These are phyloP conservation scores for Aspergillus sparsus DNA, from an alignment of 495 filamentous ascomycete genomes.

Conservation along the genomic window DNA sequence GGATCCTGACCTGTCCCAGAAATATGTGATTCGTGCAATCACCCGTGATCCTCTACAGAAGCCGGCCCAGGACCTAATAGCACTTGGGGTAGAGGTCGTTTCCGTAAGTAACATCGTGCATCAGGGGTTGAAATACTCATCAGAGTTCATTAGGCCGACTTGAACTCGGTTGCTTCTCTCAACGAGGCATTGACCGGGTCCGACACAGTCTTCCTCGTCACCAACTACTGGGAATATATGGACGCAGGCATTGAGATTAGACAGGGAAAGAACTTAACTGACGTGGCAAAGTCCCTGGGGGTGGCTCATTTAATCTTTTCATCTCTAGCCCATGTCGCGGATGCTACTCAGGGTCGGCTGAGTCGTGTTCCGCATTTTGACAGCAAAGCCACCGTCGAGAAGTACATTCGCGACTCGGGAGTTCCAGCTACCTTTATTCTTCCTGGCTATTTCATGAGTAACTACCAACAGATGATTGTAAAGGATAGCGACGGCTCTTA, in stretches of 20 bases:
- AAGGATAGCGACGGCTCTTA: slow-evolving; percentile 21
- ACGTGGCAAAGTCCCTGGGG: slow-evolving; percentile 36
- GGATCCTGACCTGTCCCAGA: slow-evolving; percentile 43
- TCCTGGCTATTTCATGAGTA: slow-evolving; percentile 62
- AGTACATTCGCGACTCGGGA: slow-evolving; percentile 53
- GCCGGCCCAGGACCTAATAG: slow-evolving; percentile 23
- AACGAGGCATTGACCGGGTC: slow-evolving; percentile 37
- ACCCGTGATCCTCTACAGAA: slow-evolving; percentile 50
- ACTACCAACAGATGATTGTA: slow-evolving; percentile 28
- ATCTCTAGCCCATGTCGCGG: slow-evolving; percentile 32
- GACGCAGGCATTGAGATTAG: slow-evolving; percentile 38
- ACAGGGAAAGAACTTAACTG: slow-evolving; percentile 60
- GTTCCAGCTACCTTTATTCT: slow-evolving; percentile 58
- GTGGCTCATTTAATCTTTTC: slow-evolving; percentile 37
- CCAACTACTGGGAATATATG: slow-evolving; percentile 30
- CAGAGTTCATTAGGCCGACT: slow-evolving; percentile 44
- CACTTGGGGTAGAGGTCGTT: slow-evolving; percentile 27
- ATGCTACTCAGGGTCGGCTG: slow-evolving; percentile 35
- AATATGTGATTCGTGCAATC: slow-evolving; percentile 55
- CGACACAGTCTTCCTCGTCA: slow-evolving; percentile 36
- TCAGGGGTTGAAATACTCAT: neutral
- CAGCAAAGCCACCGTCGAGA: slow-evolving; percentile 58
- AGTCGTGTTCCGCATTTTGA: slow-evolving; percentile 63
- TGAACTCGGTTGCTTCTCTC: slow-evolving; percentile 49
- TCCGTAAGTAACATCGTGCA: slow-evolving; percentile 20